Evolutionary conservation across 805 yeast species (phyloP), one percentile per base, ranked within the genome.

Genomic region (Wickerhamomyces alni): DNA sequence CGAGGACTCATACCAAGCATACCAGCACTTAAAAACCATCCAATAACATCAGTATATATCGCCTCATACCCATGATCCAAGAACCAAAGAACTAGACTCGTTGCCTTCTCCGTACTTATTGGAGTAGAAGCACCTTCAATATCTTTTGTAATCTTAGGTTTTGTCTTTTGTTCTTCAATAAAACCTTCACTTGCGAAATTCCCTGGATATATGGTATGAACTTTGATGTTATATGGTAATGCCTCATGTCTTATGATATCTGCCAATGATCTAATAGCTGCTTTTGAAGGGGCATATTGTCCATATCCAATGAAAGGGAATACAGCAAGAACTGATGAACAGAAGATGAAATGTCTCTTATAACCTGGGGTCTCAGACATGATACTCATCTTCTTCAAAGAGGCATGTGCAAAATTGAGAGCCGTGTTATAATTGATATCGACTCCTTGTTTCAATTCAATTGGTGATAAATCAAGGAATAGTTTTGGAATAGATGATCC

Each of bases 281-380:
- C 82, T 58, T 93, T 93, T 48, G 80, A 61, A 1, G 99, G 99
- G 0, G 93, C 89, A 57, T 93, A 93, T 51, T 87, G 91, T 0
- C 80, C 73, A 58, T 93, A 93, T 0, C 99, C 99, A 33, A 87
- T 84, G 54, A 91, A 82, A 5, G 96, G 87, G 65, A 77, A 91
- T 48, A 82, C 77, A 3, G 94, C 88, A 9, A 82, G 77, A 4
- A 80, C 84, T 2, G 96, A 86, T 0, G 96, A 84, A 51, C 73
- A 81, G 44, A 69, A 74, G 18, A 78, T 76, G 48, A 78, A 71
- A 53, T 71, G 82, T 41, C 80, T 74, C 46, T 55, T 42, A 27
- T 56, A 54, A 17, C 39, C 38, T 13, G 56, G 55, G 15, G 39
- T 35, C 54, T 28, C 31, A 6, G 31, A 18, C 5, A 29, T 55